Evolutionary conservation across 2,329 filamentous ascomycete genomes (phyloP), one percentile per base, ranked within the genome.

Genomic region (Cordyceps cicadae): DNA sequence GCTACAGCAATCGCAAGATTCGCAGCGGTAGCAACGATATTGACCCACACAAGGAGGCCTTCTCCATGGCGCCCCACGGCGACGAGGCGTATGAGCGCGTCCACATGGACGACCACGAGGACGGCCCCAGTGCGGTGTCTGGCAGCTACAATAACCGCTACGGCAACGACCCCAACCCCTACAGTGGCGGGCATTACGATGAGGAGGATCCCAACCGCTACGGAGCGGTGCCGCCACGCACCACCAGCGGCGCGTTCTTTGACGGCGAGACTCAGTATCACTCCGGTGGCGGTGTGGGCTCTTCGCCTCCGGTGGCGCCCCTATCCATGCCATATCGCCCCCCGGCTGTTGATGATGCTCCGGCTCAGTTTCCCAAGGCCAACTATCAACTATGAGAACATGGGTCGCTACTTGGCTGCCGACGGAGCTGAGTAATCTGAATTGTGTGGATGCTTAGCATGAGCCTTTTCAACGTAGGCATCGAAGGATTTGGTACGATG

Each of bases 11-110:
- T 65, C 75, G 70, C 67, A 71, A 75, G 67, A 66, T 77, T 58
- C 72, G 76, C 55, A 70, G 70, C 62, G 69, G 69, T 63, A 66
- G 62, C 62, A 72, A 77, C 66, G 81, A 83, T 74, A 87, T 87
- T 66, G 85, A 87, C 69, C 85, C 85, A 0, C 85, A 88, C 71
- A 87, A 87, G 76, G 84, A 85, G 32, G 85, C 85, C 62, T 88
- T 88, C 74, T 86, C 83, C 61, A 86, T 85, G 72, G 83, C 82
- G 15, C 83, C 83, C n/a, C 81, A 85, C 68, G 84, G 85, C 66
- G 85, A 87, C 64, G 85, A 87, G 68, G 80, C 82, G 49, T 87
- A 87, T 67, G 82, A 84, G 55, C 82, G 82, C 15, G 79, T 87
- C 63, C 79, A 85, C 70, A 76, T 78, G 73, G 77, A 82, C 61